Evolutionary conservation across 495 filamentous ascomycete species (phyloP), one percentile per base, ranked within the genome.

Genomic region (Entonaema liquescens): DNA sequence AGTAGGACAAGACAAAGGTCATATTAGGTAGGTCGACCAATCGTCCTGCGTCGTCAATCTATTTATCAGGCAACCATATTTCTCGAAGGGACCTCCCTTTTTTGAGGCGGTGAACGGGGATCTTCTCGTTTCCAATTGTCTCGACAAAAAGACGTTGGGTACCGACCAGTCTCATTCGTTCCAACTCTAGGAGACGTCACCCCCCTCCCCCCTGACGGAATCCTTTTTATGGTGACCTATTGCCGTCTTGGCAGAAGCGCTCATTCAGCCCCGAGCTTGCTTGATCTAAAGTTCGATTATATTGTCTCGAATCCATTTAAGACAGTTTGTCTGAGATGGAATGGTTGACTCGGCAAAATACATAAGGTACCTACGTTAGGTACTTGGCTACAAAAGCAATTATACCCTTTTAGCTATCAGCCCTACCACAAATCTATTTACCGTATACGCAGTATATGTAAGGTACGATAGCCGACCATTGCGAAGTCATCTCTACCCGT

Each of bases 31-130:
- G 25, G 17, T 57, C 65, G 59, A 59, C 59, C 65, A 72, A 72
- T 72, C 38, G 59, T 31, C 40, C 56, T 68, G 61, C 65, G 35
- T 58, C 36, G 54, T 26, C 50, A 72, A 65, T 61, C 57, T 65
- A 68, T 65, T 62, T 21, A 72, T 65, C 52, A 68, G 70, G 70
- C 70, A 72, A 65, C 70, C 65, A 72, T 59, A 36, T 72, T 72
- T 61, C n/a, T 56, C 36, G 26, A 26, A 65, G 38, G 50, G 53
- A 72, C 64, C 59, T 72, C 63, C 69, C 68, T 35, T 56, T 59
- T 61, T 62, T 13, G 65, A 68, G 61, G 70, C 70, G 65, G 70
- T 72, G 70, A 72, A 68, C 70, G 59, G 23, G 70, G 65, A 40
- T 65, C 50, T 53, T 59, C 29, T 44, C 35, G 19, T 49, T 49